Conservation (phyloP, 805 yeast genomes). For the Lipomyces yamanashiensis region DNA sequence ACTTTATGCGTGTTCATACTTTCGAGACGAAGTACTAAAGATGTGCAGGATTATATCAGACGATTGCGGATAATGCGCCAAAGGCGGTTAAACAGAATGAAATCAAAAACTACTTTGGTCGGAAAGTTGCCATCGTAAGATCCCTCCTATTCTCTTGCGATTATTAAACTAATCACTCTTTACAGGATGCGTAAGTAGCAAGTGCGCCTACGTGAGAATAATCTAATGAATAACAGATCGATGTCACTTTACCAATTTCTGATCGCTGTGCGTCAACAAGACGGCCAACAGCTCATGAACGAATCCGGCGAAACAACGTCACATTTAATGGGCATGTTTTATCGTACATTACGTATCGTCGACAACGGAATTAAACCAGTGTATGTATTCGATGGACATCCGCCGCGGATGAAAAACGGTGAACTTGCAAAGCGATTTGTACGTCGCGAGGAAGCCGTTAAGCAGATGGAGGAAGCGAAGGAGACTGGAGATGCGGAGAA, state of each 20-base stretch:
- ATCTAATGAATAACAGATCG: constrained; percentile 58
- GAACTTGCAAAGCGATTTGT: constrained; percentile 85
- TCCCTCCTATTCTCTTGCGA: not conserved
- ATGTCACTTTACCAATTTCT: constrained; percentile 96
- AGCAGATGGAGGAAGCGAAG: constrained; percentile 70
- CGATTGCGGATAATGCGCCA: constrained; percentile 90
- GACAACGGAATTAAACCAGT: constrained; percentile 95
- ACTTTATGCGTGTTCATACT: not conserved
- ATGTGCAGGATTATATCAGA: constrained; percentile 75
- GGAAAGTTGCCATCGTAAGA: constrained; percentile 88
- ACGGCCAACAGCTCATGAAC: constrained; percentile 88
- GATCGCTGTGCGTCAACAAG: constrained; percentile 95
- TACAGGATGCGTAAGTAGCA: constrained; percentile 41
- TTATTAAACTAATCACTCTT: not conserved
- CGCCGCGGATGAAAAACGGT: constrained; percentile 91
- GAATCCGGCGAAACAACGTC: constrained; percentile 92
- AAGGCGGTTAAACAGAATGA: constrained; percentile 74
- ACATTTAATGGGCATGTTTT: constrained; percentile 95
- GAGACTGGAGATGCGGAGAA: constrained; percentile 84
- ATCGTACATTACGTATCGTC: constrained; percentile 86
- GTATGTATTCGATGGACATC: constrained; percentile 96
- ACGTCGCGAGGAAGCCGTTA: constrained; percentile 81
- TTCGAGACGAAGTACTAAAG: not conserved
- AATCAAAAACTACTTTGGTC: constrained; percentile 83
- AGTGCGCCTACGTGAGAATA: not conserved